Percentiles rank a stretch among this genome's conserved stretches.
phyloP scores from a whole-genome alignment of 2,329 filamentous ascomycete species.

The Endoconidiophora laricicola region DNA sequence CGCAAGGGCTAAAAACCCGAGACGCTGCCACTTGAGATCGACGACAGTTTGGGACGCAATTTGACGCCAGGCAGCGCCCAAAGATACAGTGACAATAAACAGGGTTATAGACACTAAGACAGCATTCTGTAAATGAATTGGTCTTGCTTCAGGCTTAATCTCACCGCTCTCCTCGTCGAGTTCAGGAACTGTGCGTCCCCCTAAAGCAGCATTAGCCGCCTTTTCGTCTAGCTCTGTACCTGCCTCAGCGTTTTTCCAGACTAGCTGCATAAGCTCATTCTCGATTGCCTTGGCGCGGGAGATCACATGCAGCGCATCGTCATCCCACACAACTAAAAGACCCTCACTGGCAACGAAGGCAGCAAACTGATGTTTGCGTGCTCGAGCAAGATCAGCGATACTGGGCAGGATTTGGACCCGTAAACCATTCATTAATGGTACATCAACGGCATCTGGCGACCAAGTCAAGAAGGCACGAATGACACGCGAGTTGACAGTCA shows the following conservation, averaged over 20 bases:
- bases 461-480: constrained; percentile 63
- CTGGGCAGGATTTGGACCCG: constrained; percentile 59
- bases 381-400: constrained; percentile 51
- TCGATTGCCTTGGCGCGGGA: constrained; percentile 56
- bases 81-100: constrained; percentile 43
- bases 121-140: constrained; percentile 53
- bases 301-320: constrained; percentile 56
- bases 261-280: constrained; percentile 58
- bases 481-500: constrained; percentile 66
- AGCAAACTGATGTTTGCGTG: constrained; percentile 64
- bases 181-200: constrained; percentile 31
- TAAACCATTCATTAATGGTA: constrained; percentile 61
- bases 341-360: constrained; percentile 59
- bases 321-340: constrained; percentile 66
- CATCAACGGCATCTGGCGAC: constrained; percentile 56
- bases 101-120: constrained; percentile 51
- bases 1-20: constrained; percentile 47
- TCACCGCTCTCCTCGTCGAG: constrained; percentile 59
- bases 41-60: constrained; percentile 52
- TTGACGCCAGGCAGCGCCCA: constrained; percentile 54
- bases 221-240: constrained; percentile 32
- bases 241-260: constrained; percentile 47
- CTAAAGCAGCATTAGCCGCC: background rate
- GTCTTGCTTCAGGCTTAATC: constrained; percentile 44
- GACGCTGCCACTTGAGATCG: constrained; percentile 43